Evolutionary conservation across 2,329 filamentous ascomycete species (phyloP), one percentile per base, ranked within the genome.

Genomic region (Exutisphaerella laricina): DNA sequence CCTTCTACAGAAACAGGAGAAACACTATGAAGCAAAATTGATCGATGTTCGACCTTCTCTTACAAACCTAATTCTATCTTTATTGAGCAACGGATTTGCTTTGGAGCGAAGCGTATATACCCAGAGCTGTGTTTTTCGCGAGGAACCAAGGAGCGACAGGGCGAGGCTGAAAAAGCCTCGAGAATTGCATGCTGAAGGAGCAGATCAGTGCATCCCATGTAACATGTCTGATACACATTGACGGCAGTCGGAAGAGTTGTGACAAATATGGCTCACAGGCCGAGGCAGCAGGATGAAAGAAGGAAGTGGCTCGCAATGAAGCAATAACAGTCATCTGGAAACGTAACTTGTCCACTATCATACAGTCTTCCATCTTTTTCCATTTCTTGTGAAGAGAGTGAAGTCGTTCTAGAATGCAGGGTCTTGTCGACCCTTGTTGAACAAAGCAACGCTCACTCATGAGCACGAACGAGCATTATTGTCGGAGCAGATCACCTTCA

Each of bases 1-100:
- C 57, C 57, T 13, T 47, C 48, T 7, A 41, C 44, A 23, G 51
- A 53, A 29, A 43, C 49, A 6, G 39, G 41, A 23, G 51, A 53
- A 29, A 43, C 49, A 6, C 28, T 41, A 25, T 37, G 43, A n/a
- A 44, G 49, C 18, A 41, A 43, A 12, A 43, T 45, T 21, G 46
- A 46, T 5, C 52, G 39, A 34, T 25, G 14, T 17, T n/a, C 17
- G 23, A 39, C 26, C 18, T 21, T 20, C 7, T 32, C 23, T 22
- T 32, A 18, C 16, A 16, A 18, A 39, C 6, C 28, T 32, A 22
- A 31, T 40, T 20, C 29, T 40, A 30, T 17, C 22, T n/a, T n/a
- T 13, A 32, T 23, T 18, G 38, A 30, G 26, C n/a, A 22, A 32
- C 38, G 18, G 21, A 32, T 4, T 26, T 39, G 36, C 23, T 40